Evolutionary conservation across 768 basidiomycete species (phyloP).

Genomic region (Boletus tylopilopsis): DNA sequence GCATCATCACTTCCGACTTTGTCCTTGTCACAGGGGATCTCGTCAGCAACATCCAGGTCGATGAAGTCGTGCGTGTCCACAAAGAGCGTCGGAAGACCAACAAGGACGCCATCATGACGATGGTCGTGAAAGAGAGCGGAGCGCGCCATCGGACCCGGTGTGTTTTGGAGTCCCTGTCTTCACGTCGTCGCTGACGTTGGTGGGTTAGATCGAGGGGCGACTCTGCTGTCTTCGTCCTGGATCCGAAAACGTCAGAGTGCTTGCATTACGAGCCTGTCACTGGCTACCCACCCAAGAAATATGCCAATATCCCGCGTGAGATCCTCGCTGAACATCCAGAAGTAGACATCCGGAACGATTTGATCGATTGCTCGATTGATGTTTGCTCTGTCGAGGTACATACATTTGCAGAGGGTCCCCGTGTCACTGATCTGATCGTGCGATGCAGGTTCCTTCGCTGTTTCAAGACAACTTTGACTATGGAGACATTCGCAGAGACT

Average conservation of each 20-base stretch:
- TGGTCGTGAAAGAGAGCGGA: constrained; percentile 84
- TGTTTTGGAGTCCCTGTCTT: constrained; percentile 18
- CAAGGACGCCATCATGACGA: constrained; percentile 95
- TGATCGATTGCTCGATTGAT: constrained; percentile 86
- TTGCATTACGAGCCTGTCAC: constrained; percentile 79
- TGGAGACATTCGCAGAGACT: constrained; percentile 85
- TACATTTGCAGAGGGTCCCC: neutral
- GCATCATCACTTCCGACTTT: constrained; percentile 87
- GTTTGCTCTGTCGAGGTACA: constrained; percentile 89
- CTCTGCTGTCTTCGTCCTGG: constrained; percentile 74
- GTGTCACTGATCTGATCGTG: neutral
- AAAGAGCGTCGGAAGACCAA: constrained; percentile 82
- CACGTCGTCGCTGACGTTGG: neutral
- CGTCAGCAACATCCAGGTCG: constrained; percentile 89
- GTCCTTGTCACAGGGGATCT: constrained; percentile 90
- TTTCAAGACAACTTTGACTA: constrained; percentile 99
- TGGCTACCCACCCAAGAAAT: constrained; percentile 61
- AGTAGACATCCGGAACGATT: constrained; percentile 83
- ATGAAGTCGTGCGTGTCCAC: constrained; percentile 85
- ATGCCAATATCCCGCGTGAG: constrained; percentile 72
- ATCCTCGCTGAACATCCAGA: constrained; percentile 69
- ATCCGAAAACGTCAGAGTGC: constrained; percentile 73
- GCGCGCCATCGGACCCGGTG: constrained; percentile 71
- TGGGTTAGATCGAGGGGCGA: constrained; percentile 61
- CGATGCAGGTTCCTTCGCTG: constrained; percentile 77